A percentile compares a stretch with the other conserved stretches of the same genome.
phyloP scores from a whole-genome alignment of 2,329 filamentous ascomycete genomes.

The Epichloe hybrida region DNA sequence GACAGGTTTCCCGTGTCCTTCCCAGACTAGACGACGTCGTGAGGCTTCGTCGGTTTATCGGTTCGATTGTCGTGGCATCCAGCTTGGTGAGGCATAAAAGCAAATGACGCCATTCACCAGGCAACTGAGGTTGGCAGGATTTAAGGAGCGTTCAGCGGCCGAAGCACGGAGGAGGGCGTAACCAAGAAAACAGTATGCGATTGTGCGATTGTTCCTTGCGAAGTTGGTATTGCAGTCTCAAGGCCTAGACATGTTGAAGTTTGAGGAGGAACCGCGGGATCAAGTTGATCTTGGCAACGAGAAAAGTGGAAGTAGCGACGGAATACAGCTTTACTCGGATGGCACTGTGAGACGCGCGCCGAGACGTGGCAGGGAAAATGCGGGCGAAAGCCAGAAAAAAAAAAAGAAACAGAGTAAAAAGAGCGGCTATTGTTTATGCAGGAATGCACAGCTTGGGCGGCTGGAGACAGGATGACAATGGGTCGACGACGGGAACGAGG shows the following conservation, averaged over 20 bases:
- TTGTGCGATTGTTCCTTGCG: neutral
- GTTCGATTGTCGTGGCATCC: neutral
- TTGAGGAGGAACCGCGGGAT: neutral
- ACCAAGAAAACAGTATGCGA: neutral
- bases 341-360: neutral
- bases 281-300: conserved; percentile 1
- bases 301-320: neutral
- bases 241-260: neutral
- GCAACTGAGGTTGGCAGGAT: neutral
- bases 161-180: neutral
- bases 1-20: neutral
- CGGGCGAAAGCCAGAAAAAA: neutral
- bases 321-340: neutral
- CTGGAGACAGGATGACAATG: neutral
- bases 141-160: neutral
- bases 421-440: conserved; percentile 1
- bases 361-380: conserved; percentile 1
- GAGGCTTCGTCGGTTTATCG: neutral
- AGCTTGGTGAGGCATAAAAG: neutral
- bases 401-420: neutral
- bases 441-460: conserved; percentile 1
- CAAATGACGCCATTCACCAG: neutral
- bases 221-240: neutral
- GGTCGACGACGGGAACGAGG: neutral
- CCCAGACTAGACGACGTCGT: neutral